A percentile compares a stretch with the other conserved stretches of the same genome.
Conservation (phyloP, 2,329 filamentous ascomycete species). For the Salinomyces thailandicus region DNA sequence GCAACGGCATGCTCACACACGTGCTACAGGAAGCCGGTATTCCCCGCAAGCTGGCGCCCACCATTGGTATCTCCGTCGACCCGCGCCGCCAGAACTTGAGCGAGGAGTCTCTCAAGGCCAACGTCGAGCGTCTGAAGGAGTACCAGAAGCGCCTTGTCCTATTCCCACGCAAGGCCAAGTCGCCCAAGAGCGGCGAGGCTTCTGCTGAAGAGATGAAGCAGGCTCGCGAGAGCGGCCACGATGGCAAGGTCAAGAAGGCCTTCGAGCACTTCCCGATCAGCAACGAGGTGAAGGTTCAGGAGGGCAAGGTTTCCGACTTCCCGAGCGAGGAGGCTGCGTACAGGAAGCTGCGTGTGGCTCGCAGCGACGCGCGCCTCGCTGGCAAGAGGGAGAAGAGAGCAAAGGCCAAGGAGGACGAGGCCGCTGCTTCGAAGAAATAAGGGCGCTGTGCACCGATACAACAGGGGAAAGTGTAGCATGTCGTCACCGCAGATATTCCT, state of each 20-base stretch:
- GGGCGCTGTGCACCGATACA: constrained; percentile 5
- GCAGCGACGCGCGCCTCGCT: constrained; percentile 69
- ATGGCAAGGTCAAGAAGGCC: constrained; percentile 33
- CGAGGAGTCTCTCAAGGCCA: constrained; percentile 86
- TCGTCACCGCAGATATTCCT: neutral
- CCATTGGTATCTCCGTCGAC: constrained; percentile 96
- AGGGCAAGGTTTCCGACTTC: constrained; percentile 62
- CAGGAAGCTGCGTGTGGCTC: constrained; percentile 71
- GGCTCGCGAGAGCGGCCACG: constrained; percentile 45
- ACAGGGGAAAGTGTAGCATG: neutral
- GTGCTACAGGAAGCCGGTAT: constrained; percentile 74
- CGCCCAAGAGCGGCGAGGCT: constrained; percentile 86
- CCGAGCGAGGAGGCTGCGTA: constrained; percentile 75
- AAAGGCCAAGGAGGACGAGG: constrained; percentile 77
- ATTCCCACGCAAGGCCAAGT: constrained; percentile 90
- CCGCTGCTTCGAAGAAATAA: constrained; percentile 73
- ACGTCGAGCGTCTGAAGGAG: constrained; percentile 95
- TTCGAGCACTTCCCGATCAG: constrained; percentile 58
- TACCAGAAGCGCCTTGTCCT: constrained; percentile 95
- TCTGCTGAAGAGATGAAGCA: constrained; percentile 72
- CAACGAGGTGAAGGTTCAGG: constrained; percentile 62
- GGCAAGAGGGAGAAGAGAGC: constrained; percentile 89
- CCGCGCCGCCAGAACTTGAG: constrained; percentile 93
- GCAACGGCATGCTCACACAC: neutral
- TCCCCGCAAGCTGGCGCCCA: constrained; percentile 83